Base-by-base conservation (phyloP, 1,139 yeast genomes). In the Saccharomyces hybrid region DNA sequence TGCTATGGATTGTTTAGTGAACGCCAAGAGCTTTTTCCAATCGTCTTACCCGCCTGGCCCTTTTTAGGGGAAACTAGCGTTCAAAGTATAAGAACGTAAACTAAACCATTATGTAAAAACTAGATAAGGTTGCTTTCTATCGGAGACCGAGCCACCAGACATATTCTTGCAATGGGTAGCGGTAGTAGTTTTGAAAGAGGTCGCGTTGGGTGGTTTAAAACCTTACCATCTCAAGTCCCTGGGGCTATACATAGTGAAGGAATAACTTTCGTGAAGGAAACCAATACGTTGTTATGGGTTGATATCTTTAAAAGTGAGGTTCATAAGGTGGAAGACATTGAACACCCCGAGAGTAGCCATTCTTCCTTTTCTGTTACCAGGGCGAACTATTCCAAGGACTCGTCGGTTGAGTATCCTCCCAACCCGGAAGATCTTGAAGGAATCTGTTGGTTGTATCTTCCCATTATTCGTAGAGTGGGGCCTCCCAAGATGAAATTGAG, bases 211-310 rank as follows among this genome's bases (percentile, higher is more conserved):
- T 2, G 42, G 53, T 19, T 34, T 59, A 26, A 54, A 55, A 19
- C 60, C 63, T 8, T 59, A 54, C 32, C 56, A 53, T 46, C 58
- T 53, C 31, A n/a, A n/a, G 56, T 56, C 8, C 59, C 61, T 53
- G 77, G 84, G 48, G 82, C 83, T 9, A 65, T 85, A 52, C 71
- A 86, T 9, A 73, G 83, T 5, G 95, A 86, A 67, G 91, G 93
- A 3, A 71, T 84, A 59, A 80, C 87, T 1, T 85, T 83, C 67
- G 81, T 84, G 61, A 75, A 76, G 2, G 71, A 78, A 50, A 82
- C 81, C 62, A 75, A 82, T 62, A 72, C 85, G 0, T 69, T 86
- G 21, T 68, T 83, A 47, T 86, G 93, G 90, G 82, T 85, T 2
- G 93, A 86, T 64, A 84, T 86, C 59, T 78, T 78, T 53, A 72